phyloP scores from a whole-genome alignment of 2,329 filamentous ascomycete genomes.

The Scedosporium minutisporum region DNA sequence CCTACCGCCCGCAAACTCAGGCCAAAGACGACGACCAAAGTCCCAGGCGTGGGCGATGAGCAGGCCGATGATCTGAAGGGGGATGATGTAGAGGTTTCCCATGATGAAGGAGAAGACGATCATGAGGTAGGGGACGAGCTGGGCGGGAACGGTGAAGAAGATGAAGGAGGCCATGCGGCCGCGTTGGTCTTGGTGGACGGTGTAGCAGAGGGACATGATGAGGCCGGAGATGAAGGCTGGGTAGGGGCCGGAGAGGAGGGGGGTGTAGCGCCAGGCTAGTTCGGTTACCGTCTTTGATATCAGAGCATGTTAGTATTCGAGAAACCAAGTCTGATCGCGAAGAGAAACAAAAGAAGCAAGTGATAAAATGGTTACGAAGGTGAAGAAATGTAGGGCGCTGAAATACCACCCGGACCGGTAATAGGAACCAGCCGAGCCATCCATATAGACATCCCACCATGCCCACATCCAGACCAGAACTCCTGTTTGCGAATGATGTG shows the following conservation, averaged over 20 bases:
- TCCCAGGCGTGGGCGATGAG: constrained; percentile 83
- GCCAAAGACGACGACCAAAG: constrained; percentile 81
- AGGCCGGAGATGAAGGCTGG: constrained; percentile 52
- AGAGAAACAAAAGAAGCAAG: background rate
- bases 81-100: constrained; percentile 42
- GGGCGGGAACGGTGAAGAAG: constrained; percentile 73
- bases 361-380: constrained; percentile 11
- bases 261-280: constrained; percentile 6
- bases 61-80: constrained; percentile 66
- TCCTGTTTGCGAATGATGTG: constrained; percentile 59
- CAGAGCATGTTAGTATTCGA: background rate
- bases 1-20: constrained; percentile 73
- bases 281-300: constrained; percentile 7
- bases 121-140: constrained; percentile 73
- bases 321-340: background rate
- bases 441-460: constrained; percentile 68
- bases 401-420: constrained; percentile 48
- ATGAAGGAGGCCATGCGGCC: constrained; percentile 69
- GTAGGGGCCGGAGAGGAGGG: background rate
- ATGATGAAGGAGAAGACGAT: constrained; percentile 61
- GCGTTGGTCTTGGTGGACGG: constrained; percentile 75
- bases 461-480: constrained; percentile 55
- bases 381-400: constrained; percentile 50
- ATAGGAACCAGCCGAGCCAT: constrained; percentile 55
- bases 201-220: constrained; percentile 73